These are phyloP conservation scores for Camellia oleifera DNA, from an alignment of 179 eudicot genomes.

Conservation along the genomic window DNA sequence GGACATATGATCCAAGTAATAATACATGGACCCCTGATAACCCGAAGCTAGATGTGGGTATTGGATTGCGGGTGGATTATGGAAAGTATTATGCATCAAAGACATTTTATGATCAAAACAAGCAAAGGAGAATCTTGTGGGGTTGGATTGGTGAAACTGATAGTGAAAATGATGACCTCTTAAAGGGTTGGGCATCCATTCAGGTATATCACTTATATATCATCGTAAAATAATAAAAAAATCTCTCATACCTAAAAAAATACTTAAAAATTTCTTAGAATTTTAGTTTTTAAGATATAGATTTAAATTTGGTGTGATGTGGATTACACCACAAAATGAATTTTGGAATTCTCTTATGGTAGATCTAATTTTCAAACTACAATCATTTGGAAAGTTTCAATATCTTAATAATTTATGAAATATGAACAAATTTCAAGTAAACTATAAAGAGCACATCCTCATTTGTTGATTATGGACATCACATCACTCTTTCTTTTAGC, in stretches of 20 bases:
- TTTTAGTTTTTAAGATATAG: too few species aligned
- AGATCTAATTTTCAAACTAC: too few species aligned
- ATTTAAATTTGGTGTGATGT: too few species aligned
- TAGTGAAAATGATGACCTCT: conserved; percentile 48
- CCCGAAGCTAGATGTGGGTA: conserved; percentile 72
- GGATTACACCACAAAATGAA: too few species aligned
- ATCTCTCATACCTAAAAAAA: background rate
- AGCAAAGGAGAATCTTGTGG: conserved; percentile 71
- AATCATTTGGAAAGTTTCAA: too few species aligned
- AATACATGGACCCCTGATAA: conserved; percentile 79
- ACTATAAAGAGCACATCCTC: too few species aligned
- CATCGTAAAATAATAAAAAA: background rate
- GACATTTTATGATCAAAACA: conserved; percentile 74
- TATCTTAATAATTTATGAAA: too few species aligned
- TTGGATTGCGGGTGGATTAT: conserved; percentile 72
- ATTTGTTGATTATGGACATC: too few species aligned
- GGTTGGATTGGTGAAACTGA: conserved; percentile 93
- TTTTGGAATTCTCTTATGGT: too few species aligned
- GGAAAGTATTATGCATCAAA: conserved; percentile 88
- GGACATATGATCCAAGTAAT: conserved; percentile 47
- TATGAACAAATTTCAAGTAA: too few species aligned
- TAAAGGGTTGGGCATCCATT: conserved; percentile 81
- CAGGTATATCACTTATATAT: conserved; percentile 43
- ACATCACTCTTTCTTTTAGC: too few species aligned
- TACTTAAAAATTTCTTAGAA: too few species aligned